Percentiles rank a stretch among this genome's conserved stretches.
Conservation (phyloP, 495 filamentous ascomycete genomes). For the Filosporella fistucella region DNA sequence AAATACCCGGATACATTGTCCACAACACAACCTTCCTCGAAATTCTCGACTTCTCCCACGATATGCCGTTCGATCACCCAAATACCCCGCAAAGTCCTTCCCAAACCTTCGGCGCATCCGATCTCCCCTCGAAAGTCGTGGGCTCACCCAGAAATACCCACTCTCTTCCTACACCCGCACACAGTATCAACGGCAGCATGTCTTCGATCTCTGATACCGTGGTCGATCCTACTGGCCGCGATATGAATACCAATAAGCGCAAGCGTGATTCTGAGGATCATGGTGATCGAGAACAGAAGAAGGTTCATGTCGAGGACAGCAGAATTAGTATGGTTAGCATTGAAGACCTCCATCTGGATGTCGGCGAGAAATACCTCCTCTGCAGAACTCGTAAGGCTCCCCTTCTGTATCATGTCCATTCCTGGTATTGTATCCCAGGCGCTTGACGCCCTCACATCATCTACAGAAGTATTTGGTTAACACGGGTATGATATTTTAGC, state of each 20-base stretch:
- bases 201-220: slow-evolving; percentile 35
- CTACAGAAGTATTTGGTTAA: slow-evolving; percentile 40
- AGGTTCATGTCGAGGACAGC: slow-evolving; percentile 47
- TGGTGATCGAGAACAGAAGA: slow-evolving; percentile 48
- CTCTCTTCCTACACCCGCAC: slow-evolving; percentile 35
- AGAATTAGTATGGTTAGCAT: slow-evolving; percentile 37
- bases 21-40: slow-evolving; percentile 1
- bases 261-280: slow-evolving; percentile 43
- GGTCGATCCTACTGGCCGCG: slow-evolving; percentile 31
- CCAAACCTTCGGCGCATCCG: slow-evolving; percentile 6
- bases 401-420: slow-evolving; percentile 24
- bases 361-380: slow-evolving; percentile 54
- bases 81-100: slow-evolving; percentile 58
- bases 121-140: slow-evolving; percentile 9
- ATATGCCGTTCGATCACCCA: slow-evolving; percentile 44
- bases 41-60: slow-evolving; percentile 2
- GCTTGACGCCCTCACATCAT: slow-evolving; percentile 12
- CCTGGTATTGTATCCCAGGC: slow-evolving; percentile 6
- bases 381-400: slow-evolving; percentile 59
- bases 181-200: slow-evolving; percentile 51
- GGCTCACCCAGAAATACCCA: slow-evolving; percentile 13
- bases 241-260: slow-evolving; percentile 42
- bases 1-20: slow-evolving; percentile 9
- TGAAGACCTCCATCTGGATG: slow-evolving; percentile 50
- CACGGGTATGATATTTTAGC: slow-evolving; percentile 38